A percentile compares a stretch with the other conserved stretches of the same genome.
Conservation (phyloP, 2,329 filamentous ascomycete genomes). For the Sporothrix euskadiensis region DNA sequence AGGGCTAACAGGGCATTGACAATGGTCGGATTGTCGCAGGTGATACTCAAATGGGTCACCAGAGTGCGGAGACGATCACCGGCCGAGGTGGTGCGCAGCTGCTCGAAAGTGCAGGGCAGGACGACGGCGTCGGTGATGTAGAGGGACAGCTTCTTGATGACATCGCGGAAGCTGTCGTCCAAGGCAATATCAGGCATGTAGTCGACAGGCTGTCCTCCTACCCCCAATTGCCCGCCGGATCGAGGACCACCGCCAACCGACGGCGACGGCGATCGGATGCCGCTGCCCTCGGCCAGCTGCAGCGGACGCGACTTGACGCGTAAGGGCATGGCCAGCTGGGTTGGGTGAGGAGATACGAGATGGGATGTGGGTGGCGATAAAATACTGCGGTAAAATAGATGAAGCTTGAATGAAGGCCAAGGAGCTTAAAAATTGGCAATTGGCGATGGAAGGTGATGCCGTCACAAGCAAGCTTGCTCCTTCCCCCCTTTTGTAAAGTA, state of each 20-base stretch:
- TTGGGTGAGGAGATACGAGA: too few species aligned
- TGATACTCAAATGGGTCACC: slow-evolving; percentile 63
- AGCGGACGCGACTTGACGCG: slow-evolving; percentile 45
- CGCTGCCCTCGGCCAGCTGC: slow-evolving; percentile 35
- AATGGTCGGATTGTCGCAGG: slow-evolving; percentile 67
- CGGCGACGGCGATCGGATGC: slow-evolving; percentile 42
- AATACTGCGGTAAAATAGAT: background rate
- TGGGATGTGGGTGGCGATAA: background rate
- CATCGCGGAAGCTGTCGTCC: slow-evolving; percentile 61
- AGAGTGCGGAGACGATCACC: slow-evolving; percentile 59
- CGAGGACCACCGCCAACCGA: slow-evolving; percentile 29
- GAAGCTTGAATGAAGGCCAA: background rate
- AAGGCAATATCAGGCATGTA: slow-evolving; percentile 57
- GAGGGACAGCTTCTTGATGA: slow-evolving; percentile 66
- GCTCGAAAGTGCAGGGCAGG: slow-evolving; percentile 70
- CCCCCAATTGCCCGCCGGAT: slow-evolving; percentile 32
- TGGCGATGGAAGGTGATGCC: background rate
- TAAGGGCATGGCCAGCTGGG: slow-evolving; percentile 35
- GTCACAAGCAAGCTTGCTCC: background rate
- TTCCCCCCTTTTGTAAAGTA: background rate
- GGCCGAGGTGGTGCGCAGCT: slow-evolving; percentile 66
- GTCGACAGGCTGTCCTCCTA: slow-evolving; percentile 33
- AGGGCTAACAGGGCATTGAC: slow-evolving; percentile 74
- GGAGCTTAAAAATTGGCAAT: background rate
- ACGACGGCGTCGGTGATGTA: slow-evolving; percentile 64